phyloP scores from a whole-genome alignment of 2,329 filamentous ascomycete species.

The Stagonosporopsis cucurbitacearum region DNA sequence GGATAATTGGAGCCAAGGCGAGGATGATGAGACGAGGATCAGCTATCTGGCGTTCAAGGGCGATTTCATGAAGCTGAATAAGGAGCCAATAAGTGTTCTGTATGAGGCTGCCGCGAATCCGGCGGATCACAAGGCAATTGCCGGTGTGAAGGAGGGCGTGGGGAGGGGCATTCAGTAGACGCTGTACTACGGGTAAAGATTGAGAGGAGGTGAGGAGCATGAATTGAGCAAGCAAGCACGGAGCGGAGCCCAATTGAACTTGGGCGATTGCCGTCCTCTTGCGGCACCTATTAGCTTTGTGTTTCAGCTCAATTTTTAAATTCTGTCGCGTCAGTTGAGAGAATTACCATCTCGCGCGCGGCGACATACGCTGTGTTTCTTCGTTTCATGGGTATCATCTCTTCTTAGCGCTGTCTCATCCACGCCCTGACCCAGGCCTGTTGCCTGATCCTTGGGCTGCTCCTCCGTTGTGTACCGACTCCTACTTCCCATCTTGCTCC shows the following conservation, averaged over 20 bases:
- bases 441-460: not conserved
- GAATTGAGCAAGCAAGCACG: not conserved
- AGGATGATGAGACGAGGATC: constrained; percentile 79
- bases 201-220: not conserved
- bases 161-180: constrained; percentile 45
- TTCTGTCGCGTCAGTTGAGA: constrained; percentile 10
- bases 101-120: constrained; percentile 97
- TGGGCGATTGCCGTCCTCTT: not conserved
- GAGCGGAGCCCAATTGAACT: no score
- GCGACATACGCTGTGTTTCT: constrained; percentile 16
- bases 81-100: constrained; percentile 82
- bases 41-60: constrained; percentile 92
- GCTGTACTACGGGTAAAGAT: not conserved
- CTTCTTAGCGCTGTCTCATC: not conserved
- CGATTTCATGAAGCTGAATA: constrained; percentile 86
- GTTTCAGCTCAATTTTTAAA: not conserved
- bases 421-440: not conserved
- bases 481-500: no score
- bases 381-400: constrained; percentile 22
- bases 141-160: constrained; percentile 47
- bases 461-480: not conserved
- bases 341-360: not conserved
- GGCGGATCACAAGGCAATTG: constrained; percentile 72
- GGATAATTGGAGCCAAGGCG: constrained; percentile 81
- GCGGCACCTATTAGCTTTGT: not conserved